These are phyloP conservation scores for Acacia confusa DNA, from an alignment of 306 rosid genomes.

Conservation along the genomic window DNA sequence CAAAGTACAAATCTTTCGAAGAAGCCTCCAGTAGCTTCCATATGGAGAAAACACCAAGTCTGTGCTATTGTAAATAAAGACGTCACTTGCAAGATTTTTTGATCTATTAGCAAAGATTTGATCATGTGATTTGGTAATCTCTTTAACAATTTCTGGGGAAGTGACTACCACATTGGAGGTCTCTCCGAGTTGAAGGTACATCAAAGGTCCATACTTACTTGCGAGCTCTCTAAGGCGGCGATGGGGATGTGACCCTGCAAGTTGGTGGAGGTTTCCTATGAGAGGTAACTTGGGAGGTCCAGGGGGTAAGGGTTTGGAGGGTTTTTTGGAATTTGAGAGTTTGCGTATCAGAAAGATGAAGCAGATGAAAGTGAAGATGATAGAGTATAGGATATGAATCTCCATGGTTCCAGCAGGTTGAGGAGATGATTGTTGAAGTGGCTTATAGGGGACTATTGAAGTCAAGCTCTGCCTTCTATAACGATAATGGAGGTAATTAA, in stretches of 20 bases:
- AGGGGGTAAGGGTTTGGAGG: neutral
- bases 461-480: neutral
- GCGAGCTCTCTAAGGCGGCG: neutral
- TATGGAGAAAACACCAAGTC: neutral
- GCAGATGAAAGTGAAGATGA: neutral
- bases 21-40: neutral
- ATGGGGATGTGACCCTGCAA: neutral
- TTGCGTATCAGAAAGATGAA: neutral
- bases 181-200: conserved; percentile 3
- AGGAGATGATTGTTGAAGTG: neutral
- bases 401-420: neutral
- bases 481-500: neutral
- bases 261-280: conserved; percentile 15
- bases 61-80: neutral
- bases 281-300: conserved; percentile 19
- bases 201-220: conserved; percentile 23
- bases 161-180: neutral
- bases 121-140: conserved; percentile 19
- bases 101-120: neutral
- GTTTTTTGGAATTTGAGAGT: neutral
- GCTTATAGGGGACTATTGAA: neutral
- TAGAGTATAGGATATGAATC: neutral
- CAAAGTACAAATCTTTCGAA: neutral
- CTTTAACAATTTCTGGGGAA: neutral
- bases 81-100: too few relatives aligned